These are phyloP conservation scores for Chalciporus chontae DNA, from an alignment of 768 basidiomycete species.

Conservation along the genomic window DNA sequence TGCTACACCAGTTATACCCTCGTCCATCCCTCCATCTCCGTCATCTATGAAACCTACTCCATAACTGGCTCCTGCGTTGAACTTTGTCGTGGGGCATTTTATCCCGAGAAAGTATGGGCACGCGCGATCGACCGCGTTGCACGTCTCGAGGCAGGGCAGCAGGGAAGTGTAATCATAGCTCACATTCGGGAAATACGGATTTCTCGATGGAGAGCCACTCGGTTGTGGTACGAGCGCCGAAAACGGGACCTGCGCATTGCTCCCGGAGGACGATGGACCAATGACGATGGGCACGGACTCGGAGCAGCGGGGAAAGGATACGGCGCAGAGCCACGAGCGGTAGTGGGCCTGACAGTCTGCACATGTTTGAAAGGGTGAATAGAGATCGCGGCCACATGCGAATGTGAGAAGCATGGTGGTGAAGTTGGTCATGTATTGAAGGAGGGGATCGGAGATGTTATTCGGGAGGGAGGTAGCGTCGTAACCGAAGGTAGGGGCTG, in stretches of 20 bases:
- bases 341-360: slow-evolving; percentile 72
- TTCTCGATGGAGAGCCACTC: slow-evolving; percentile 41
- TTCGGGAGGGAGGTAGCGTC: slow-evolving; percentile 49
- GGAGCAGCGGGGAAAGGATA: slow-evolving; percentile 72
- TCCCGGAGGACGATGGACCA: slow-evolving; percentile 21
- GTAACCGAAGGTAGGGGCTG: slow-evolving; percentile 41
- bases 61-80: slow-evolving; percentile 68
- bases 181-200: slow-evolving; percentile 45
- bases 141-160: slow-evolving; percentile 78
- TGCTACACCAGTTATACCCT: slow-evolving; percentile 49
- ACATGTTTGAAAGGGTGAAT: slow-evolving; percentile 77
- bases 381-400: slow-evolving; percentile 76
- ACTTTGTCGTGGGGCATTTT: slow-evolving; percentile 56
- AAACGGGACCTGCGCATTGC: slow-evolving; percentile 33
- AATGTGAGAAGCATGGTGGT: slow-evolving; percentile 67
- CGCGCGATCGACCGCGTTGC: slow-evolving; percentile 66
- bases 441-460: slow-evolving; percentile 46
- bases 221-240: slow-evolving; percentile 50
- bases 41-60: slow-evolving; percentile 74
- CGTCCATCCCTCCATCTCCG: slow-evolving; percentile 41
- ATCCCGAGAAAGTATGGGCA: slow-evolving; percentile 75
- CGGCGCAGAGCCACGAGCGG: slow-evolving; percentile 71
- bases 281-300: slow-evolving; percentile 41
- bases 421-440: slow-evolving; percentile 68
- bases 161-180: slow-evolving; percentile 52